Evolutionary conservation across 2,329 filamentous ascomycete genomes (phyloP), one percentile per base, ranked within the genome.

Genomic region (Penicillium sclerotiorum): DNA sequence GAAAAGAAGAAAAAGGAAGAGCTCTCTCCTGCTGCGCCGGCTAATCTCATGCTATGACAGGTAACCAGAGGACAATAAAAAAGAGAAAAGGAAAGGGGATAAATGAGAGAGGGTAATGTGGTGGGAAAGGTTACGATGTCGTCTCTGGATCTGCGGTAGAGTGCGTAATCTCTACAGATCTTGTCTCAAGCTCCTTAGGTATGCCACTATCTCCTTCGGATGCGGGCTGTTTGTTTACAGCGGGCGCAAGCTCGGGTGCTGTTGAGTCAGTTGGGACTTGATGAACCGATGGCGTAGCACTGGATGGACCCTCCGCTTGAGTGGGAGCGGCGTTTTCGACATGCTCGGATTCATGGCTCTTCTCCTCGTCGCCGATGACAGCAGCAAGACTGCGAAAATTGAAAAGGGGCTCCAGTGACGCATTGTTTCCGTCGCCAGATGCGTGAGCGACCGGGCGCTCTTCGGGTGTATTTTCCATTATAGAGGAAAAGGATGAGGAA

Each of bases 381-480:
- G 90, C 89, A 2, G 90, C 89, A 18, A 97, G 75, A 59, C 90
- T 96, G 48, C 85, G 81, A 66, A 96, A 96, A 69, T 96, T 96
- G 72, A 95, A 94, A 82, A 96, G 84, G 3, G 90, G 84, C 65
- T 96, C 92, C 0, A 80, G 74, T 38, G 79, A 78, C 4, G 76
- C 63, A 47, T 76, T 80, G 5, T 72, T 73, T 57, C 73, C 73
- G 12, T 79, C 77, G 4, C 78, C 75, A 1, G 76, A 77, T 39
- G 77, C 80, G 23, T 76, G 81, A 1, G 77, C 75, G 1, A 78
- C 75, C 3, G 60, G 45, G 17, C 64, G 65, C 18, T 74, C 72
- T 2, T 68, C 68, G 1, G 68, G 51, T 9, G 61, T 64, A 25
- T 86, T 89, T 43, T 93, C 90, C 0, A 84, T 77, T 11, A 86